phyloP scores from a whole-genome alignment of 2,329 filamentous ascomycete species.

The Colletotrichum tabaci region DNA sequence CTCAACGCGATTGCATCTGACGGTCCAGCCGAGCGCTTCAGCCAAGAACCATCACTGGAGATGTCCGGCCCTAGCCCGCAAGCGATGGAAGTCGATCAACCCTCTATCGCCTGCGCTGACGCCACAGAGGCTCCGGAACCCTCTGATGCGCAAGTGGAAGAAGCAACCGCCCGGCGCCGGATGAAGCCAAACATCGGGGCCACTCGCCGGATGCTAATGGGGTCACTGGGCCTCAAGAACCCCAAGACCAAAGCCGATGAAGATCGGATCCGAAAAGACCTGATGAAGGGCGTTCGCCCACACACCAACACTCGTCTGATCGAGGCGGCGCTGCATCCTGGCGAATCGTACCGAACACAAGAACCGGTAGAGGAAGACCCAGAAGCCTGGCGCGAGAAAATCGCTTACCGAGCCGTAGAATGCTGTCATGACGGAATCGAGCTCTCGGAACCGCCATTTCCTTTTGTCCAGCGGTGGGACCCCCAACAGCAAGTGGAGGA shows the following conservation, averaged over 20 bases:
- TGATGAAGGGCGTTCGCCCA: slow-evolving; percentile 69
- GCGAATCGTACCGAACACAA: slow-evolving; percentile 20
- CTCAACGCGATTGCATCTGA: slow-evolving; percentile 49
- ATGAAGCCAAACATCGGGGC: slow-evolving; percentile 67
- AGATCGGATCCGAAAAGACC: slow-evolving; percentile 70
- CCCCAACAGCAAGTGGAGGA: slow-evolving; percentile 72
- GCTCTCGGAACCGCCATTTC: slow-evolving; percentile 86
- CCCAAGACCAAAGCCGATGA: slow-evolving; percentile 80
- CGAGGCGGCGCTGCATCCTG: slow-evolving; percentile 39
- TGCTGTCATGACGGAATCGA: slow-evolving; percentile 80
- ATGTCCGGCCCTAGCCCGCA: slow-evolving; percentile 3
- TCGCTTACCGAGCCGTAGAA: slow-evolving; percentile 85
- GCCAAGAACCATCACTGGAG: slow-evolving; percentile 15
- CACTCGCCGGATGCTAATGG: slow-evolving; percentile 78
- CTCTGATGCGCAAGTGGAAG: background rate
- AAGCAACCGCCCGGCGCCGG: slow-evolving; percentile 48
- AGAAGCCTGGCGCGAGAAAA: slow-evolving; percentile 80
- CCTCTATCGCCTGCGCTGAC: background rate
- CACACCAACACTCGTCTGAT: slow-evolving; percentile 43
- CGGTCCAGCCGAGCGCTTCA: background rate
- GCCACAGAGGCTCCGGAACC: background rate
- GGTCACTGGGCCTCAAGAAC: slow-evolving; percentile 77
- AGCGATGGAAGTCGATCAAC: background rate
- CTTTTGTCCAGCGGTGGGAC: slow-evolving; percentile 93
- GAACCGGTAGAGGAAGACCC: slow-evolving; percentile 59